Percentiles rank a stretch among this genome's conserved stretches.
Evolutionary conservation across 129 eudicot genomes (phyloP).

Genomic region (Artemisia argyi): DNA sequence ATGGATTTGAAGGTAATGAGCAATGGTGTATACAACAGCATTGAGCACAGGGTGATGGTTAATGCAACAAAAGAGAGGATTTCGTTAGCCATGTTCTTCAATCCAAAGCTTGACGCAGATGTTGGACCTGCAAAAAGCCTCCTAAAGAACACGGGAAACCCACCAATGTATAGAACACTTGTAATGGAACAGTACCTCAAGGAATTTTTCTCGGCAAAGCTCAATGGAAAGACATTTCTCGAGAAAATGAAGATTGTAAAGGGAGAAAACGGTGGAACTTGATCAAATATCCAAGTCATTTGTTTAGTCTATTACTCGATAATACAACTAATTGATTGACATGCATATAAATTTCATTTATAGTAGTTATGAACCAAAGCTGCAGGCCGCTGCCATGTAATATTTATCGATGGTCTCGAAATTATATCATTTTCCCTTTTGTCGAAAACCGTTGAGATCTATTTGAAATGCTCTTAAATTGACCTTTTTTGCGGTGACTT

Average conservation of each 20-base stretch:
- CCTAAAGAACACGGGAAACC: conserved; percentile 12
- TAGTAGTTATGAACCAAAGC: not conserved
- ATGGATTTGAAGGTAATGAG: conserved; percentile 38
- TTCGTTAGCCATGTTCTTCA: conserved; percentile 41
- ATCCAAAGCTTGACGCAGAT: conserved; percentile 42
- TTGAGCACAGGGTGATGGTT: conserved; percentile 43
- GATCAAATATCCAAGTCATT: not conserved
- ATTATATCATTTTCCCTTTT: no score
- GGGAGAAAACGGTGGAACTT: conserved; percentile 1
- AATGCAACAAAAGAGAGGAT: conserved; percentile 36
- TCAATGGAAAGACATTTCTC: conserved; percentile 39
- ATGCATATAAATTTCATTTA: not conserved
- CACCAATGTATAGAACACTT: conserved; percentile 34
- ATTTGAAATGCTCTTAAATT: no score
- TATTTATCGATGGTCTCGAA: not conserved
- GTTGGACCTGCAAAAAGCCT: conserved; percentile 43
- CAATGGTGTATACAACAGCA: conserved; percentile 41
- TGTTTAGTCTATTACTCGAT: not conserved
- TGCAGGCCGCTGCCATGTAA: not conserved
- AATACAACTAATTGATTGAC: conserved; percentile 1
- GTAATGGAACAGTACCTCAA: conserved; percentile 39
- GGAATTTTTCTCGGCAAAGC: conserved; percentile 43
- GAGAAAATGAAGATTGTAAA: conserved; percentile 36
- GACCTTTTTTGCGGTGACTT: no score
- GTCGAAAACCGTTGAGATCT: no score